Evolutionary conservation across 2,329 filamentous ascomycete genomes (phyloP).

Genomic region (Penicillium hesseltinei): DNA sequence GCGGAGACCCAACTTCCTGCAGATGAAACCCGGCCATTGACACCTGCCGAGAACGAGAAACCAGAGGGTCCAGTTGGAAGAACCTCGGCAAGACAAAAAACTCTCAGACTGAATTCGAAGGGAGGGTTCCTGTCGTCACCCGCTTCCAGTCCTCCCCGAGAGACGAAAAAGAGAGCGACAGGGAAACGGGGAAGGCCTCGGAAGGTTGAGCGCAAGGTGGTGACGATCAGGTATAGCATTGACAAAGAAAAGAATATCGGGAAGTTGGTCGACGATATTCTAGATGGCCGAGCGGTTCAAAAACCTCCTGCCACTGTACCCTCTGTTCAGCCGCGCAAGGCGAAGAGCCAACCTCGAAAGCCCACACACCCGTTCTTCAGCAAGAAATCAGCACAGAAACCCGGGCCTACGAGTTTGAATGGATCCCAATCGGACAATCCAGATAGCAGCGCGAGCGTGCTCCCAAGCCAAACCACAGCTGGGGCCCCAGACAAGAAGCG

Average conservation of each 20-base stretch:
- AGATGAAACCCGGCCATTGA: neutral
- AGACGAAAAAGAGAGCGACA: conserved; percentile 14
- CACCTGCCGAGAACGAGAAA: neutral
- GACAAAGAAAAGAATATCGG: conserved; percentile 54
- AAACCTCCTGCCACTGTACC: conserved; percentile 22
- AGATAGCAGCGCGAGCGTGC: neutral
- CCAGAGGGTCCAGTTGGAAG: neutral
- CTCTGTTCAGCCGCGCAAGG: neutral
- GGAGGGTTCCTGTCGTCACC: conserved; percentile 46
- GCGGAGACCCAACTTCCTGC: neutral
- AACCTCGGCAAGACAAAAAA: conserved; percentile 50
- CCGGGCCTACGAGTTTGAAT: neutral
- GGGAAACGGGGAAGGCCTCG: conserved; percentile 38
- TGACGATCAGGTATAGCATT: conserved; percentile 60
- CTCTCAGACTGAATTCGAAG: conserved; percentile 43
- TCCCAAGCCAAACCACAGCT: neutral
- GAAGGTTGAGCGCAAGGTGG: conserved; percentile 38
- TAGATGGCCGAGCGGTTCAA: conserved; percentile 42
- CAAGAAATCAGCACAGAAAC: conserved; percentile 49
- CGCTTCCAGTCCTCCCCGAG: conserved; percentile 17
- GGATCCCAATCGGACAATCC: neutral
- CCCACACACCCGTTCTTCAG: conserved; percentile 68
- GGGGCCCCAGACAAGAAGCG: conserved; percentile 2
- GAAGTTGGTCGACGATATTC: conserved; percentile 61
- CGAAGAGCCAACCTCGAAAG: conserved; percentile 40